Percentiles rank a stretch among this genome's conserved stretches.
These are phyloP conservation scores for Bullera alba DNA, from an alignment of 768 basidiomycete species.

Conservation along the genomic window DNA sequence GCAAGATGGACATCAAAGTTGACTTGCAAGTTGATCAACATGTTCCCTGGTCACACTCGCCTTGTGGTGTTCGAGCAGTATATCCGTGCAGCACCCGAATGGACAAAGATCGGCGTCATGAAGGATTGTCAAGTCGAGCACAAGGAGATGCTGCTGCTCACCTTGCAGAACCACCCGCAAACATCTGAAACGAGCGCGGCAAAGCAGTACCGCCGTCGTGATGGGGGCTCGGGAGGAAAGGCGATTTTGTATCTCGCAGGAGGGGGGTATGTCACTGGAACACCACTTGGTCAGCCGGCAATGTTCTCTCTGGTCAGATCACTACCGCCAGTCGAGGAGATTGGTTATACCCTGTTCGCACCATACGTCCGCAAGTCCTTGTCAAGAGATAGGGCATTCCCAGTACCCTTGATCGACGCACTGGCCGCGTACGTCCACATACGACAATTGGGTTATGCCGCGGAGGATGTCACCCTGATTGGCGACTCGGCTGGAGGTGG, in stretches of 20 bases:
- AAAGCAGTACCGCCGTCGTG: not conserved
- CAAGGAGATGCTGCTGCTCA: too few relatives aligned
- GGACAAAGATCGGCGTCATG: too few relatives aligned
- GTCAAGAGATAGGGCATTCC: constrained; percentile 53
- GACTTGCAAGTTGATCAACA: too few relatives aligned
- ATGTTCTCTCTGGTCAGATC: constrained; percentile 6
- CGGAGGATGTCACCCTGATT: constrained; percentile 60
- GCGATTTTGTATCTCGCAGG: constrained; percentile 11
- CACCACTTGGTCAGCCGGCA: constrained; percentile 8
- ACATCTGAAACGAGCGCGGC: too few relatives aligned
- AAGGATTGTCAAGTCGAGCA: too few relatives aligned
- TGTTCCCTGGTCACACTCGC: too few relatives aligned
- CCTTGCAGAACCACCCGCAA: too few relatives aligned
- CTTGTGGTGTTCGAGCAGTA: too few relatives aligned
- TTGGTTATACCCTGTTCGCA: not conserved
- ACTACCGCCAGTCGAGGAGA: not conserved
- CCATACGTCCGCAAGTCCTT: constrained; percentile 4
- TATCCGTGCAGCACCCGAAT: too few relatives aligned
- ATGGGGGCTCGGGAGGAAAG: not conserved
- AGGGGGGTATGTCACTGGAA: constrained; percentile 15
- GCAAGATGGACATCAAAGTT: too few relatives aligned
- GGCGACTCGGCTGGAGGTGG: constrained; percentile 71
- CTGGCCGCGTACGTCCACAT: constrained; percentile 69
- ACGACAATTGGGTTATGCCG: constrained; percentile 52
- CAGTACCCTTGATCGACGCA: constrained; percentile 66